Evolutionary conservation across 192 early-diverging fungal genomes (phyloP), one percentile per base, ranked within the genome.

Genomic region (Funneliformis mosseae): DNA sequence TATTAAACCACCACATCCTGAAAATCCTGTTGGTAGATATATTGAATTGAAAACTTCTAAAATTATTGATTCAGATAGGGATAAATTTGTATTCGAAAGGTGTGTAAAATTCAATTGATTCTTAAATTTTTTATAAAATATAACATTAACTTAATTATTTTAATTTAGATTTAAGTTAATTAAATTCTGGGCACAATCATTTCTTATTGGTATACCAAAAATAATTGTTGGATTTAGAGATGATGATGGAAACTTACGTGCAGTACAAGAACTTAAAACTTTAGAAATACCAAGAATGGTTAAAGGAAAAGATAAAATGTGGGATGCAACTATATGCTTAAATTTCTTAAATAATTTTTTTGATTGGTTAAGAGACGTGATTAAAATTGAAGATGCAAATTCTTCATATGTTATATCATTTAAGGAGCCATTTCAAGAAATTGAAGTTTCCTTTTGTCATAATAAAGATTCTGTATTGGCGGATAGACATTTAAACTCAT

Each of bases 101-200:
- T 92, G 87, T 61, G 62, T 12, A n/a, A n/a, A n/a, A 70, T 43
- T 4, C 64, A 0, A 59, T 23, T 61, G 62, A 33, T 38, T 27
- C 28, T 64, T 59, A 10, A 41, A 74, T n/a, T 28, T 38, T 18
- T 50, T 45, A 46, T n/a, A 41, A 21, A 46, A 43, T 67, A 48
- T 18, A 39, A 69, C 41, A 78, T 77, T 5, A 77, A 63, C 5
- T 27, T 42, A 39, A 77, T 1, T 38, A 48, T n/a, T 69, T 73
- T 21, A 21, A 45, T 25, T 16, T 77, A 93, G 92, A 39, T 84
- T 88, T 85, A 99, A 99, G 83, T 85, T 99, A 71, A 79, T 98
- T 0, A 95, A 95, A 77, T 93, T 94, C 78, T 99, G 95, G 92
- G 94, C 95, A 5, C 97, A 99, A 84, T 97, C 95, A 25, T 98